Conservation (phyloP, 495 filamentous ascomycete genomes). For the Neurospora tetrasperma region DNA sequence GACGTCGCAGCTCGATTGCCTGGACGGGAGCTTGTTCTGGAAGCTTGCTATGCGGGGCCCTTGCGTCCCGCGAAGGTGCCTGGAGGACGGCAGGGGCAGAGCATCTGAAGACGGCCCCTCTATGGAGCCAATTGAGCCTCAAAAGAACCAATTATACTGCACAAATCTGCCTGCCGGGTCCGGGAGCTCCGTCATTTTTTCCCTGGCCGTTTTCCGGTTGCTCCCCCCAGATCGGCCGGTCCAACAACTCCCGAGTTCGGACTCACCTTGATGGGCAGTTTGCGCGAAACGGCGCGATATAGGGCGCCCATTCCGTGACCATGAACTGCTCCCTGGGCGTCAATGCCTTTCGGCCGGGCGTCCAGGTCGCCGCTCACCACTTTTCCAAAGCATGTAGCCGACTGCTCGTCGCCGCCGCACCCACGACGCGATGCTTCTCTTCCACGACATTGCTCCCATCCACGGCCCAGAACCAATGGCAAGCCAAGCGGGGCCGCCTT, state of each 20-base stretch:
- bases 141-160: background rate
- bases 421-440: constrained; percentile 13
- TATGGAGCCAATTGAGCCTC: background rate
- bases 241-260: background rate
- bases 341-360: constrained; percentile 21
- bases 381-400: constrained; percentile 9
- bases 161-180: constrained; percentile 1
- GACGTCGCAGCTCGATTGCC: background rate
- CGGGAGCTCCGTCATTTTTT: constrained; percentile 1
- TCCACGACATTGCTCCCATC: background rate
- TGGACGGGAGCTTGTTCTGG: background rate
- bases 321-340: constrained; percentile 24
- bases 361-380: constrained; percentile 16
- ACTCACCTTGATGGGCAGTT: constrained; percentile 17
- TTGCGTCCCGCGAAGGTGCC: background rate
- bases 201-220: background rate
- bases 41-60: background rate
- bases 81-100: background rate
- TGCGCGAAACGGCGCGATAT: constrained; percentile 18
- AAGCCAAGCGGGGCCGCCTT: background rate
- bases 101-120: background rate
- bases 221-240: background rate
- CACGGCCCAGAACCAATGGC: background rate
- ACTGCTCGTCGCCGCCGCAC: background rate
- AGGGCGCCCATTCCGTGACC: constrained; percentile 12